These are phyloP conservation scores for Hypoxylon perforatum DNA, from an alignment of 495 filamentous ascomycete species.

Conservation along the genomic window DNA sequence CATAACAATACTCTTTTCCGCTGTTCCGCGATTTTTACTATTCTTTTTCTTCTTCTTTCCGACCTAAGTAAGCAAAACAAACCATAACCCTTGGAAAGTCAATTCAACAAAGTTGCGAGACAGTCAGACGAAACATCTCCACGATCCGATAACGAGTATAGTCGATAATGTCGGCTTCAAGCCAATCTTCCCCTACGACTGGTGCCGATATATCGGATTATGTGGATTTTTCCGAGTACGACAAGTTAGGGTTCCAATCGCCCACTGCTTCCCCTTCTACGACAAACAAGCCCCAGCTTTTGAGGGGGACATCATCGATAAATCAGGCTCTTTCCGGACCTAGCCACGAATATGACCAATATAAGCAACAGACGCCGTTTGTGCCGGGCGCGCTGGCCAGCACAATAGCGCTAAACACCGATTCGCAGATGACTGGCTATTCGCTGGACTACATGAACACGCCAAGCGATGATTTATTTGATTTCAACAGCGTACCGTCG, in stretches of 20 bases:
- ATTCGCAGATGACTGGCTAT: conserved; percentile 64
- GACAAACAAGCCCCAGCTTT: conserved; percentile 50
- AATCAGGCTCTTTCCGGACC: conserved; percentile 76
- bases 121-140: background rate
- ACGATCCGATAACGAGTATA: conserved; percentile 3
- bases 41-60: conserved; percentile 26
- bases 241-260: conserved; percentile 54
- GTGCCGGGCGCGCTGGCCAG: conserved; percentile 80
- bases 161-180: conserved; percentile 32
- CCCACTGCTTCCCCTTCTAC: conserved; percentile 58
- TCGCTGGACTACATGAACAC: conserved; percentile 62
- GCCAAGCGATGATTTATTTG: conserved; percentile 59
- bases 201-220: conserved; percentile 43
- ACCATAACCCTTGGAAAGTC: conserved; percentile 5
- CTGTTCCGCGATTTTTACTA: conserved; percentile 34
- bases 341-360: conserved; percentile 91
- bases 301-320: conserved; percentile 52
- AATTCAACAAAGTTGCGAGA: too few species aligned
- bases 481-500: conserved; percentile 68
- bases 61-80: conserved; percentile 24
- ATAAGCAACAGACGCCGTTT: conserved; percentile 91
- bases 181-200: conserved; percentile 44
- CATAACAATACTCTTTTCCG: conserved; percentile 49
- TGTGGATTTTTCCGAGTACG: conserved; percentile 61
- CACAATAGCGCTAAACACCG: conserved; percentile 72